Evolutionary conservation across 2,329 filamentous ascomycete genomes (phyloP).

Genomic region (Hymenotorrendiella dingleyae): DNA sequence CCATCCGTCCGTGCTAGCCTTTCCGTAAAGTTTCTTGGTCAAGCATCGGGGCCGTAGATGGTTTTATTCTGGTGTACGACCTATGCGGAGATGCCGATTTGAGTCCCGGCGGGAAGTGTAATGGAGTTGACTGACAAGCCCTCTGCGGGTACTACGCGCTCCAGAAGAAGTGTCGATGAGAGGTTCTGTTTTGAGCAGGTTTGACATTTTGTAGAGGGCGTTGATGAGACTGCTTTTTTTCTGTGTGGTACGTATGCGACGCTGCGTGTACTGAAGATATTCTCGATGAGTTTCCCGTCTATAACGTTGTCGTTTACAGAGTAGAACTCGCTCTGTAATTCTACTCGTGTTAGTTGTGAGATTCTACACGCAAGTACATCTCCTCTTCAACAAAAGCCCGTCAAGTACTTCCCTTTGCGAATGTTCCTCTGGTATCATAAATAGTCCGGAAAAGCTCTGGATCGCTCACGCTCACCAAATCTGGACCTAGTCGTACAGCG

Average conservation of each 20-base stretch:
- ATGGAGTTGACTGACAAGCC: no score
- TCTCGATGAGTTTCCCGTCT: conserved; percentile 13
- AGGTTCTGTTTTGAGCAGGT: conserved; percentile 32
- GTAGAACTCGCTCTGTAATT: not conserved
- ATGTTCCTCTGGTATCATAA: conserved; percentile 2
- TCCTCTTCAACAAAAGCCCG: no score
- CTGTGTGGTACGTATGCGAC: conserved; percentile 24
- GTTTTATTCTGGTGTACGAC: no score
- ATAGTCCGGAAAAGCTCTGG: conserved; percentile 9
- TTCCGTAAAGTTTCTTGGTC: no score
- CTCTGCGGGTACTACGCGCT: no score
- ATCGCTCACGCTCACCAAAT: conserved; percentile 17
- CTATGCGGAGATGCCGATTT: no score
- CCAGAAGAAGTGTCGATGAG: no score
- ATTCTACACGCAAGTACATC: no score
- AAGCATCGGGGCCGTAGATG: no score
- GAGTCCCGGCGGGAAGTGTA: no score
- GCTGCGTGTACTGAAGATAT: conserved; percentile 18
- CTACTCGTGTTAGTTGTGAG: not conserved
- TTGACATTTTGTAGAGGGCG: not conserved
- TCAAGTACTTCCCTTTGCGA: conserved; percentile 1
- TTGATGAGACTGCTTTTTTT: conserved; percentile 5
- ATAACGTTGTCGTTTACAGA: conserved; percentile 10
- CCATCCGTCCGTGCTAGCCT: no score
- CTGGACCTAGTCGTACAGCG: conserved; percentile 17